Percentiles rank a stretch among this genome's conserved stretches.
These are phyloP conservation scores for Syncephalastrum sp. DNA, from an alignment of 371 early-diverging fungal genomes.

Conservation along the genomic window DNA sequence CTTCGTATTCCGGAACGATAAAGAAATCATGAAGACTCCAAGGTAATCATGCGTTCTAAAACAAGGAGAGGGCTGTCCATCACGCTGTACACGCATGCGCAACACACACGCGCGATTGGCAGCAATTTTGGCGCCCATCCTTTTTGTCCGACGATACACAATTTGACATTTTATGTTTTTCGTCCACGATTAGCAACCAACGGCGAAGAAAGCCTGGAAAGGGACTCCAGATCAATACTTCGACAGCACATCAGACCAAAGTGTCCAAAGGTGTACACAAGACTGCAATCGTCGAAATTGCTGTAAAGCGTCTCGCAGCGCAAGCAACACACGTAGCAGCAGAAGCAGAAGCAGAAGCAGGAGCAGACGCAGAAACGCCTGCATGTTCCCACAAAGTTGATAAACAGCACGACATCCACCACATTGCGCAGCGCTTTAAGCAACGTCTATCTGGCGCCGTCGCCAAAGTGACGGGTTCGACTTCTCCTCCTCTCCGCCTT, in stretches of 20 bases:
- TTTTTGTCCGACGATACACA: constrained; percentile 32
- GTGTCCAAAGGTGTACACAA: constrained; percentile 1
- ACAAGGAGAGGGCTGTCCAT: too few species aligned
- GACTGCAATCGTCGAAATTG: constrained; percentile 4
- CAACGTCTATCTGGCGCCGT: constrained; percentile 23
- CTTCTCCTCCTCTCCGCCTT: constrained; percentile 2
- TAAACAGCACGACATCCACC: constrained; percentile 7
- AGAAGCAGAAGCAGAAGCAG: constrained; percentile 8
- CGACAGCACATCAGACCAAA: not conserved
- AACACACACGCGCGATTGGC: not conserved
- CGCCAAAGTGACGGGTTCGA: constrained; percentile 3
- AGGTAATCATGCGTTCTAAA: constrained; percentile 4
- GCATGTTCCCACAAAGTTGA: constrained; percentile 1
- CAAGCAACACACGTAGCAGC: not conserved
- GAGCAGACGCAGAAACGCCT: constrained; percentile 13
- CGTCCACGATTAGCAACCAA: constrained; percentile 4
- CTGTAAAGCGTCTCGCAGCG: constrained; percentile 4
- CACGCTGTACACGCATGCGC: not conserved
- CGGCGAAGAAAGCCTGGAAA: constrained; percentile 2
- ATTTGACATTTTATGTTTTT: constrained; percentile 15
- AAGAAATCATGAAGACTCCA: constrained; percentile 12
- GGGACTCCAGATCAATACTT: constrained; percentile 1
- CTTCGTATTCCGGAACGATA: constrained; percentile 2
- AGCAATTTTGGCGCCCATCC: not conserved
- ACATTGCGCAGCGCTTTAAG: constrained; percentile 26